Conservation (phyloP, 2,329 filamentous ascomycete genomes). For the Fusarium chlamydosporum region DNA sequence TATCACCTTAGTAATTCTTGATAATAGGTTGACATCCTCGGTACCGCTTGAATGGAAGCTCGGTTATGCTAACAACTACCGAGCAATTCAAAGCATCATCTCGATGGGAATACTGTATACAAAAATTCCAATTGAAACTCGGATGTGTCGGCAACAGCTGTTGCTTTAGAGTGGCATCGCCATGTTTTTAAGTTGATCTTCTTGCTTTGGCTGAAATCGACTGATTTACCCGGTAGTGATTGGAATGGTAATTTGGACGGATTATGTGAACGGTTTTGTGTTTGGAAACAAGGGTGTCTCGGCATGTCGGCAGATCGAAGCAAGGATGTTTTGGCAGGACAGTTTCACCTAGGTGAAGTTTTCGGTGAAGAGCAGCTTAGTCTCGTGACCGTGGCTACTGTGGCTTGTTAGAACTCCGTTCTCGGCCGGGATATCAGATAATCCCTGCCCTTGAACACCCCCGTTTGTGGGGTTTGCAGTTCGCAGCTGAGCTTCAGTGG, state of each 20-base stretch:
- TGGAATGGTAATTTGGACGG: constrained; percentile 18
- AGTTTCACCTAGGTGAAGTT: constrained; percentile 33
- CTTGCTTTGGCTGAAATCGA: constrained; percentile 1
- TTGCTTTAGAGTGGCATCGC: not conserved
- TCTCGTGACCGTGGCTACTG: constrained; percentile 27
- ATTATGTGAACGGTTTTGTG: constrained; percentile 18
- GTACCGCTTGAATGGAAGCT: constrained; percentile 40
- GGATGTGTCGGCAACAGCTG: constrained; percentile 24
- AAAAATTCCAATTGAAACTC: not conserved
- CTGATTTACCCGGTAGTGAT: constrained; percentile 21
- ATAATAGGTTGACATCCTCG: constrained; percentile 28
- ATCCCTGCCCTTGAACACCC: constrained; percentile 29
- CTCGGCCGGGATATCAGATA: constrained; percentile 25
- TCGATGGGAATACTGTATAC: not conserved
- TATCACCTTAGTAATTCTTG: constrained; percentile 11
- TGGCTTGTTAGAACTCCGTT: constrained; percentile 22
- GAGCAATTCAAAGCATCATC: constrained; percentile 3
- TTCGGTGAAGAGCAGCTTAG: constrained; percentile 6
- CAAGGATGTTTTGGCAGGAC: constrained; percentile 9
- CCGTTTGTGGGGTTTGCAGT: constrained; percentile 22
- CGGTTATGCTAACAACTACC: constrained; percentile 21
- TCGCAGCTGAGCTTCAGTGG: constrained; percentile 9
- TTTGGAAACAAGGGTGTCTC: constrained; percentile 27
- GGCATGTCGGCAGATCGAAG: constrained; percentile 36
- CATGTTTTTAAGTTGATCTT: not conserved